Conservation (phyloP, 2,329 filamentous ascomycete species). For the Colletotrichum plurivorum region DNA sequence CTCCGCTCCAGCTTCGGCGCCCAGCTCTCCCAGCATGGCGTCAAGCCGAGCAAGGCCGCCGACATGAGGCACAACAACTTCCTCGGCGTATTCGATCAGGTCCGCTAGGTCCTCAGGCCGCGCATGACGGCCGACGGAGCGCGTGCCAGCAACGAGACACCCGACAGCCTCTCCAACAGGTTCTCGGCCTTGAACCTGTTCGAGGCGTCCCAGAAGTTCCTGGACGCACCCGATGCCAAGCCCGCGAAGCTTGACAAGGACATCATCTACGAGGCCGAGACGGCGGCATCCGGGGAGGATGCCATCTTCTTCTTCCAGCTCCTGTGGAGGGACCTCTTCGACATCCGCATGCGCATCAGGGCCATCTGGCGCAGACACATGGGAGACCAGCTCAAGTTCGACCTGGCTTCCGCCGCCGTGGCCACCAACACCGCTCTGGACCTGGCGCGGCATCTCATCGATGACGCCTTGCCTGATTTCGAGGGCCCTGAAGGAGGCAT, state of each 20-base stretch:
- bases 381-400: slow-evolving; percentile 41
- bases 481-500: not conserved
- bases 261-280: slow-evolving; percentile 49
- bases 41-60: slow-evolving; percentile 38
- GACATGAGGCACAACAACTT: slow-evolving; percentile 51
- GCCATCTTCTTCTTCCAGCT: slow-evolving; percentile 45
- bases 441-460: slow-evolving; percentile 50
- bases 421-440: slow-evolving; percentile 54
- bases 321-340: slow-evolving; percentile 49
- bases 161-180: slow-evolving; percentile 4
- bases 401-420: slow-evolving; percentile 51
- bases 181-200: slow-evolving; percentile 53
- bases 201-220: slow-evolving; percentile 54
- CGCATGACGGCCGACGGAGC: slow-evolving; percentile 44
- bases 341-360: slow-evolving; percentile 45
- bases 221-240: slow-evolving; percentile 48
- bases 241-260: slow-evolving; percentile 27
- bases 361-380: slow-evolving; percentile 50
- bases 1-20: slow-evolving; percentile 48
- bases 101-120: slow-evolving; percentile 49
- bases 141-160: not conserved
- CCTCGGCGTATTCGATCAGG: slow-evolving; percentile 50
- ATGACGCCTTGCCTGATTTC: slow-evolving; percentile 44
- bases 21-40: slow-evolving; percentile 41
- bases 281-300: slow-evolving; percentile 41